A percentile compares a stretch with the other conserved stretches of the same genome.
Conservation (phyloP, 2,329 filamentous ascomycete genomes). For the Cadophora sp. region DNA sequence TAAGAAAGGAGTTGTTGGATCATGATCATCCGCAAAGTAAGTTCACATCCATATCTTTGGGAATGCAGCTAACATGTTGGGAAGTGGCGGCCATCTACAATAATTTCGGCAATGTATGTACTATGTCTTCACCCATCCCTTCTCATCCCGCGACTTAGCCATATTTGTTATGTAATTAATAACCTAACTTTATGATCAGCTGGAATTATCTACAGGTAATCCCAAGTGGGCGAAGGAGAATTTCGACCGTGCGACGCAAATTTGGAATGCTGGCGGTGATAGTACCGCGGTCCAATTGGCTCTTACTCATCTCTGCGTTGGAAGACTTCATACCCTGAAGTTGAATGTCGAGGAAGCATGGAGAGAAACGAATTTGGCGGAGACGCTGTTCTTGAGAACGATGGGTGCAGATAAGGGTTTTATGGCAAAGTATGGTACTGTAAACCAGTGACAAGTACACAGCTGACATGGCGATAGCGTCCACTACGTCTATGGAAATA, state of each 20-base stretch:
- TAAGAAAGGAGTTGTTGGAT: slow-evolving; percentile 24
- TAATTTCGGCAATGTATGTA: slow-evolving; percentile 31
- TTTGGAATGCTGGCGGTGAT: slow-evolving; percentile 27
- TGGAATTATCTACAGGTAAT: slow-evolving; percentile 31
- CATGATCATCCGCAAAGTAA: slow-evolving; percentile 24
- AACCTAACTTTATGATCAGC: slow-evolving; percentile 5
- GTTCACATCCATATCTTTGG: neutral
- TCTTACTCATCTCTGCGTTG: slow-evolving; percentile 29
- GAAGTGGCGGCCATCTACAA: slow-evolving; percentile 23
- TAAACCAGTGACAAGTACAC: neutral
- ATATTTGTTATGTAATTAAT: neutral
- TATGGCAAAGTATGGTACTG: slow-evolving; percentile 28
- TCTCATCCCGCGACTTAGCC: no score
- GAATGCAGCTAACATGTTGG: neutral
- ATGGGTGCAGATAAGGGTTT: slow-evolving; percentile 28
- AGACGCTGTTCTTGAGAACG: slow-evolving; percentile 29
- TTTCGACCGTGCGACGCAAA: slow-evolving; percentile 30
- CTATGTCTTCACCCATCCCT: no score
- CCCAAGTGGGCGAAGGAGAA: slow-evolving; percentile 30
- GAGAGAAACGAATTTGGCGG: slow-evolving; percentile 24
- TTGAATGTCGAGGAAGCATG: slow-evolving; percentile 23
- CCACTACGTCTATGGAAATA: slow-evolving; percentile 35
- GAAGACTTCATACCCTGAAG: slow-evolving; percentile 23
- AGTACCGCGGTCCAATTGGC: slow-evolving; percentile 28
- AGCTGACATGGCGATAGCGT: slow-evolving; percentile 20